Evolutionary conservation across 1,284 basidiomycete species (phyloP), one percentile per base, ranked within the genome.

Genomic region (Filobasidium uniguttulatum): DNA sequence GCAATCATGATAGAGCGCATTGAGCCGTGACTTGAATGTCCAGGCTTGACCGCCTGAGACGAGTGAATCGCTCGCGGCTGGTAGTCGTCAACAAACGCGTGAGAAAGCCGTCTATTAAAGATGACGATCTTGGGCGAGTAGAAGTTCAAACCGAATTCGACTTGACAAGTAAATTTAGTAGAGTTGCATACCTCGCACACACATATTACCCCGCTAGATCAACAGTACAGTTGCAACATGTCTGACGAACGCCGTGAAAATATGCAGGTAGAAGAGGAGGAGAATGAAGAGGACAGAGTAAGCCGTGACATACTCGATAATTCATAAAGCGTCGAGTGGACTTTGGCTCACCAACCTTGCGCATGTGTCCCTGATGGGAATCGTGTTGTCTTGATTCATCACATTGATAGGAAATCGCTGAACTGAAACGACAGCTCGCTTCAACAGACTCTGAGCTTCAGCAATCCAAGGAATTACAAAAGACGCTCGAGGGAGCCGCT

Each of bases 401-500:
- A 33, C 10, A 33, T n/a, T 3, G 7, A 3, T 15, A 43, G 40
- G 40, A 43, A 26, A 43, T 43, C n/a, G 40, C 40, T 20, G 40
- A 43, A 20, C 26, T 43, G 15, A 43, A 43, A 26, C 22, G 40
- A 12, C 40, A 43, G 20, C 17, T 43, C 15, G 40, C 40, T n/a
- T 43, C 40, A 26, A 43, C 40, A 15, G 40, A 43, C 17, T 43
- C 40, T 4, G 40, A 43, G 23, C 15, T 43, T 3, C 40, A 43
- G 20, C 40, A 47, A 35, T 28, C 46, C 7, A 47, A 37, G 22
- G 35, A 37, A 25, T 26, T 38, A 57, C 52, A 45, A 58, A 44
- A 45, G 54, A 54, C 31, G 52, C 49, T 31, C 64, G 51, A 45
- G 48, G 56, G 37, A 44, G 45, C 47, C 23, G 50, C 26, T 41